Evolutionary conservation across 768 basidiomycete species (phyloP).

Genomic region (Lentinula guzmanii): DNA sequence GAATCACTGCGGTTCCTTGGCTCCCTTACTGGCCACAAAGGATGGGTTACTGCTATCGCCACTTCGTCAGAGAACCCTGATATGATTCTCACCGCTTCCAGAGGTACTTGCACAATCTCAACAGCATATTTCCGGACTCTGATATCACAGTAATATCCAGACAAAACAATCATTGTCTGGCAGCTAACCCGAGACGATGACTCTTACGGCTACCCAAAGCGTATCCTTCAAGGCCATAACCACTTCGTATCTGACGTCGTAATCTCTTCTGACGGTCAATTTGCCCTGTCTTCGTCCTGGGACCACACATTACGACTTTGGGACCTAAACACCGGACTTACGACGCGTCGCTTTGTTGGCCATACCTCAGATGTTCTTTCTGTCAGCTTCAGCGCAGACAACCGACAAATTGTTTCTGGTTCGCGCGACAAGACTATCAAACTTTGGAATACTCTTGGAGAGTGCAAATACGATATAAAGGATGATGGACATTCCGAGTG

Average conservation of each 20-base stretch:
- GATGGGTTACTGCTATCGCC: constrained; percentile 98
- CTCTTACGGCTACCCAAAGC: constrained; percentile 93
- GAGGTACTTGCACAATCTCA: constrained; percentile 53
- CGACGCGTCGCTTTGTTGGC: constrained; percentile 96
- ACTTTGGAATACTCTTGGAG: constrained; percentile 99
- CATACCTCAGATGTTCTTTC: constrained; percentile 98
- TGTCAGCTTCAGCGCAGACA: constrained; percentile 99
- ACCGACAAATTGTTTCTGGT: constrained; percentile 98
- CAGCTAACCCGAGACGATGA: constrained; percentile 92
- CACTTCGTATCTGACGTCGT: constrained; percentile 99
- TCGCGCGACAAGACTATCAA: constrained; percentile 97
- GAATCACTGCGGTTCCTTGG: constrained; percentile 90
- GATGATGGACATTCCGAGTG: constrained; percentile 98
- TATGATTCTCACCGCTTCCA: constrained; percentile 96
- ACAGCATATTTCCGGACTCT: constrained; percentile 18
- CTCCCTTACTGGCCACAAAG: constrained; percentile 87
- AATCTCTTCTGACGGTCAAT: constrained; percentile 98
- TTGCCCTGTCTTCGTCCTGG: constrained; percentile 98
- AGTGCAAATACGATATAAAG: constrained; percentile 99
- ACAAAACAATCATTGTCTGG: constrained; percentile 99
- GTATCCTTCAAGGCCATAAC: constrained; percentile 97
- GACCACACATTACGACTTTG: constrained; percentile 99
- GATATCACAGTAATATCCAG: constrained; percentile 37
- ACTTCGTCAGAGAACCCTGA: constrained; percentile 98
- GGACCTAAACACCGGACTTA: constrained; percentile 97